Evolutionary conservation across 345 rosid species (phyloP), one percentile per base, ranked within the genome.

Genomic region (Dimocarpus longan): DNA sequence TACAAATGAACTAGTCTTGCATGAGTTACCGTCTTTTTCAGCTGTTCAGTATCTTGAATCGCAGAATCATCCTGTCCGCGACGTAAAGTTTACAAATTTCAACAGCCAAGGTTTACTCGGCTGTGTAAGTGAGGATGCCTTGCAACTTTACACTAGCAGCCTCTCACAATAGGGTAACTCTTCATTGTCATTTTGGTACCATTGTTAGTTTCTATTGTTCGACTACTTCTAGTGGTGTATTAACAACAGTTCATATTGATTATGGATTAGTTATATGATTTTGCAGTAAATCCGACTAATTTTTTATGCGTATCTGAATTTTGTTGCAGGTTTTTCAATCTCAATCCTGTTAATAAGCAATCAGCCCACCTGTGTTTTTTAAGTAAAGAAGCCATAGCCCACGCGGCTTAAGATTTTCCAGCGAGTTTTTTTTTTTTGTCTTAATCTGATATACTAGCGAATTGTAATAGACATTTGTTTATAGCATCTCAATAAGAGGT

Each of bases 21-120:
- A 87, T 79, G 89, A 92, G 80, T 80, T 92, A 81, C 93, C 90
- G 3, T 86, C 87, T 66, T 89, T 95, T 75, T 26, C 80, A 0
- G 72, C 80, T 70, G 75, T 80, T 52, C 95, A 89, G 71, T 78
- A 78, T 67, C 82, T 93, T 37, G 80, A 85, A 76, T 8, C 90
- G 77, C 84, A 70, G 24, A 84, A 86, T 75, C 90, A 80, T 74
- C 91, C 88, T 65, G 78, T 93, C 28, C 90, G 85, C 72, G 98
- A 95, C 76, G 83, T 90, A 74, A 95, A 85, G 85, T 89, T 87
- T 66, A 77, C 71, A 5, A 56, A 42, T 22, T 8, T 78, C 32
- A 73, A 70, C 8, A 75, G 80, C 65, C 79, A 78, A 6, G 90
- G 87, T 66, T 67, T 92, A 10, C 89, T 95, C 13, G 87, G 93